A percentile compares a stretch with the other conserved stretches of the same genome.
phyloP scores from a whole-genome alignment of 805 yeast species.

The Suhomyces tanzawaensis region DNA sequence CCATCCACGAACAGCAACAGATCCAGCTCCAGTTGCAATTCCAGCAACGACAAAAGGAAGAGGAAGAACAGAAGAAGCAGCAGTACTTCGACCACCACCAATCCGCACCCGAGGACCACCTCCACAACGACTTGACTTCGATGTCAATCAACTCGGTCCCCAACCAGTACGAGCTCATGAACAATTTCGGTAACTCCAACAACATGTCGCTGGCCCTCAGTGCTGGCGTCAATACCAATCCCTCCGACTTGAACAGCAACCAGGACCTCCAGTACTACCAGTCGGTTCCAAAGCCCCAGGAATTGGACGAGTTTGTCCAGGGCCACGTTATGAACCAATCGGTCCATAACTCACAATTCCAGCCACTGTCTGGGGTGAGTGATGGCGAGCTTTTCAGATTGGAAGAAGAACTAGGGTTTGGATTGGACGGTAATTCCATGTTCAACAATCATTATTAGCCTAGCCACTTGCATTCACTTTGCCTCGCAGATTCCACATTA shows the following conservation, averaged over 20 bases:
- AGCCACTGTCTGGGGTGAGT: conserved; percentile 7
- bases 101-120: conserved; percentile 3
- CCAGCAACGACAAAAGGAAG: conserved; percentile 26
- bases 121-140: neutral
- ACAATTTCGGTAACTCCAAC: conserved; percentile 9
- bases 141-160: conserved; percentile 7
- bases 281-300: conserved; percentile 44
- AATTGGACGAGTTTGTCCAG: conserved; percentile 37
- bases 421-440: conserved; percentile 34
- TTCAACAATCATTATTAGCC: conserved; percentile 9
- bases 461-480: too few species aligned
- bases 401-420: conserved; percentile 46
- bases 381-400: conserved; percentile 34
- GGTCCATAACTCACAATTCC: conserved; percentile 5
- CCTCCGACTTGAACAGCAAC: conserved; percentile 17
- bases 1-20: conserved; percentile 54
- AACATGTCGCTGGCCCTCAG: conserved; percentile 6
- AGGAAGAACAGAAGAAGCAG: conserved; percentile 15
- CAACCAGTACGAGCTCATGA: conserved; percentile 12
- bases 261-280: conserved; percentile 30
- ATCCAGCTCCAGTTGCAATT: conserved; percentile 36
- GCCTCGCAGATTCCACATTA: too few species aligned
- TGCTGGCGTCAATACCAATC: conserved; percentile 18
- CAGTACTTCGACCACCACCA: conserved; percentile 5
- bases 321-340: conserved; percentile 7